These are phyloP conservation scores for Polytrichum formosum DNA, from an alignment of 225 moss, liverwort and hornwort genomes.

Conservation along the genomic window DNA sequence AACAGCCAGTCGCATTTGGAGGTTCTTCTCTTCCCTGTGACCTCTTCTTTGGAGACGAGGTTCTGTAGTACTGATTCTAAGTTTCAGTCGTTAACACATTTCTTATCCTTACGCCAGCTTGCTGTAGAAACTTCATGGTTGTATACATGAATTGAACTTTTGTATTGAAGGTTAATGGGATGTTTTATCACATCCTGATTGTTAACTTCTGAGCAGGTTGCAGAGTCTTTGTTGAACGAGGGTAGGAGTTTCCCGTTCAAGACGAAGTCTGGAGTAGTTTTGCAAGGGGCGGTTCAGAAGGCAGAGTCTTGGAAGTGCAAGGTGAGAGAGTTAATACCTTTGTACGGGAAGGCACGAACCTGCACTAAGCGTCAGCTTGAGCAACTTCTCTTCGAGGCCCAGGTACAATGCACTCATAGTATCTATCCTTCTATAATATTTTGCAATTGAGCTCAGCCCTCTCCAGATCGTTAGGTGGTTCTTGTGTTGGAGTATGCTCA, in stretches of 20 bases:
- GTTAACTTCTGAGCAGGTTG: conserved; percentile 14
- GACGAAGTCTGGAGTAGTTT: conserved; percentile 25
- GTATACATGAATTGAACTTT: too few relatives aligned
- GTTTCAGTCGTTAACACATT: too few relatives aligned
- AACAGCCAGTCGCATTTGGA: conserved; percentile 48
- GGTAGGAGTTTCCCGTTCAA: conserved; percentile 21
- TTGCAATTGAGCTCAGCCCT: too few relatives aligned
- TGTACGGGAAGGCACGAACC: conserved; percentile 55
- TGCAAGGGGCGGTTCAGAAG: conserved; percentile 30
- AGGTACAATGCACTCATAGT: conserved; percentile 32
- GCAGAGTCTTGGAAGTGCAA: conserved; percentile 66
- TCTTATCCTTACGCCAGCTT: too few relatives aligned
- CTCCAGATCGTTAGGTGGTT: too few relatives aligned
- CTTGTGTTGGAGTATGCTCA: too few relatives aligned
- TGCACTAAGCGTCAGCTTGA: conserved; percentile 69
- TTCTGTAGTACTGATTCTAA: too few relatives aligned
- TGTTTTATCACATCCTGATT: too few relatives aligned
- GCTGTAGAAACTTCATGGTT: too few relatives aligned
- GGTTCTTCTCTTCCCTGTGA: conserved; percentile 32
- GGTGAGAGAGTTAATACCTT: conserved; percentile 66
- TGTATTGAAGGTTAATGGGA: too few relatives aligned
- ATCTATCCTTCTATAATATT: too few relatives aligned
- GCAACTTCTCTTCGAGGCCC: conserved; percentile 61
- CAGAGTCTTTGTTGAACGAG: conserved; percentile 29
- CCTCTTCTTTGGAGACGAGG: neutral